phyloP scores from a whole-genome alignment of 2,329 filamentous ascomycete species.

The Orbilia blumenaviensis region DNA sequence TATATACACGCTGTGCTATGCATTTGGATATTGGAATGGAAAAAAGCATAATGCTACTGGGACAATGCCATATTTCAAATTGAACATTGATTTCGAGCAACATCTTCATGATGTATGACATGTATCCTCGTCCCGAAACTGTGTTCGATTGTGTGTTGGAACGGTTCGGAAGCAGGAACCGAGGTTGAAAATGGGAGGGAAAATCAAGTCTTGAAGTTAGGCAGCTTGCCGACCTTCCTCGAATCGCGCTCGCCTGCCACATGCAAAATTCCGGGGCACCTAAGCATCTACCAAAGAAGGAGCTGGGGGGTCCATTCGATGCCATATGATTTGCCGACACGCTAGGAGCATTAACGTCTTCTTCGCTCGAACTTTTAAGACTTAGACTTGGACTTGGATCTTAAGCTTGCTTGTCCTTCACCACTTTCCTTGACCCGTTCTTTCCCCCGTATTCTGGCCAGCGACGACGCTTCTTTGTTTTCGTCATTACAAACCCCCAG shows the following conservation, averaged over 20 bases:
- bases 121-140: constrained; percentile 5
- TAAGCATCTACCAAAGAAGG: constrained; percentile 6
- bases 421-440: background rate
- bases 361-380: background rate
- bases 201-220: constrained; percentile 24
- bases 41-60: background rate
- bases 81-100: background rate
- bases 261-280: constrained; percentile 38
- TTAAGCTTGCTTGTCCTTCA: background rate
- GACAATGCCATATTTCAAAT: background rate
- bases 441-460: constrained; percentile 5
- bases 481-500: background rate
- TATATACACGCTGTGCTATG: background rate
- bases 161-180: constrained; percentile 10
- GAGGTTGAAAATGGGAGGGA: constrained; percentile 48
- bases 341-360: constrained; percentile 1
- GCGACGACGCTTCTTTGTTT: constrained; percentile 25
- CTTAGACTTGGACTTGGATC: background rate
- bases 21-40: background rate
- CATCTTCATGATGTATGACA: background rate
- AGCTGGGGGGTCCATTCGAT: constrained; percentile 28
- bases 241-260: constrained; percentile 17
- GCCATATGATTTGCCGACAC: constrained; percentile 53
- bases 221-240: constrained; percentile 41
- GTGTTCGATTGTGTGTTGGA: constrained; percentile 21